Evolutionary conservation across 2,329 filamentous ascomycete species (phyloP).

Genomic region (Pseudogymnoascus sp.): DNA sequence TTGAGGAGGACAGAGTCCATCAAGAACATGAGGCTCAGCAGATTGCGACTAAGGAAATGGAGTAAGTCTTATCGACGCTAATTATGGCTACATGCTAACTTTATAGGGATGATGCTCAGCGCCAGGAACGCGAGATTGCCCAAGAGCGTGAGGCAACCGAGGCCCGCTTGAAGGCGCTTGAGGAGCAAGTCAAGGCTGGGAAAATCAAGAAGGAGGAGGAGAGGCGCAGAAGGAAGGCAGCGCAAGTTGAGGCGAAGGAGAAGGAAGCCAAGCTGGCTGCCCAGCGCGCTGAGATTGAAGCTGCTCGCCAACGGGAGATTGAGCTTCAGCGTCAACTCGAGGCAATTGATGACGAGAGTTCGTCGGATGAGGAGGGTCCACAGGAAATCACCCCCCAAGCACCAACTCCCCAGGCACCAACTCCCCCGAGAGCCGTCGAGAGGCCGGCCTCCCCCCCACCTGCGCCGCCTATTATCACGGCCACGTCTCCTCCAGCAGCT

Average conservation of each 20-base stretch:
- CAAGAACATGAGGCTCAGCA: constrained; percentile 71
- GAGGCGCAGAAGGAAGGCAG: constrained; percentile 84
- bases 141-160: constrained; percentile 73
- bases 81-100: constrained; percentile 16
- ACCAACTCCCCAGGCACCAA: constrained; percentile 53
- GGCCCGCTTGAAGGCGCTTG: constrained; percentile 76
- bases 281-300: constrained; percentile 85
- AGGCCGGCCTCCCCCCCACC: constrained; percentile 44
- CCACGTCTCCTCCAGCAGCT: constrained; percentile 40
- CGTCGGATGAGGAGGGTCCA: constrained; percentile 72
- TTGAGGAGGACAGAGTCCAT: constrained; percentile 56
- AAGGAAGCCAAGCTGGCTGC: constrained; percentile 78
- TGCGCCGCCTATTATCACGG: constrained; percentile 40
- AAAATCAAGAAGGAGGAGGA: constrained; percentile 96
- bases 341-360: constrained; percentile 63
- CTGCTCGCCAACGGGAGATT: constrained; percentile 78
- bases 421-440: constrained; percentile 46
- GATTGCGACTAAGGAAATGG: constrained; percentile 63
- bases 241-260: constrained; percentile 75
- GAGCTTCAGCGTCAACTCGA: constrained; percentile 85
- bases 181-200: constrained; percentile 87
- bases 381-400: constrained; percentile 59
- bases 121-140: constrained; percentile 72
- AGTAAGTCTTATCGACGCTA: constrained; percentile 56
- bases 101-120: constrained; percentile 59